Evolutionary conservation across 148 eudicot species (phyloP).

Genomic region (Pouteria glomerata): DNA sequence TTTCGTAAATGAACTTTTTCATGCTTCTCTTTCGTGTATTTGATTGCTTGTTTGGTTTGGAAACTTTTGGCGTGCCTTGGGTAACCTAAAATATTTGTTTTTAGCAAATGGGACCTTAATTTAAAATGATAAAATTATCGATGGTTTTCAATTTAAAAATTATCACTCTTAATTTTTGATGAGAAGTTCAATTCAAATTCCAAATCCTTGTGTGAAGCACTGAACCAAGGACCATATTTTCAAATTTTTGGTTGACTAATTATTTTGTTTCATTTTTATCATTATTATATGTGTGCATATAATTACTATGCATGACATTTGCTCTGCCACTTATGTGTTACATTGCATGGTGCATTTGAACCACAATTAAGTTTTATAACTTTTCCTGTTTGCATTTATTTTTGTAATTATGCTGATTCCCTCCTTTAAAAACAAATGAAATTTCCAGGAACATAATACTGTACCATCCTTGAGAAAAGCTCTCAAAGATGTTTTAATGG

Average conservation of each 20-base stretch:
- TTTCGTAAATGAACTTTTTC: too few species aligned
- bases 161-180: neutral
- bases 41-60: neutral
- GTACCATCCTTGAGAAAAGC: conserved; percentile 91
- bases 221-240: neutral
- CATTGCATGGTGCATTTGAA: neutral
- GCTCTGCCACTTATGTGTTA: neutral
- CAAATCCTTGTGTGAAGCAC: neutral
- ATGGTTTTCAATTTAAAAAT: neutral
- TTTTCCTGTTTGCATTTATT: neutral
- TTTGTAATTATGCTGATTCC: neutral
- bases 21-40: too few species aligned
- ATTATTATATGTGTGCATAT: neutral
- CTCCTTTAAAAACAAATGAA: neutral
- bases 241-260: neutral
- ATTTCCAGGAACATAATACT: conserved; percentile 68
- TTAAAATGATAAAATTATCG: neutral
- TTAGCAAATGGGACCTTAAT: neutral
- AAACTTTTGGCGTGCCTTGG: neutral
- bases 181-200: neutral
- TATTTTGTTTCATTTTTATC: neutral
- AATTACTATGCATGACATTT: neutral
- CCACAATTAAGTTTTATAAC: neutral
- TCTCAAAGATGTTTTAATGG: conserved; percentile 95
- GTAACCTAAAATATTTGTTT: neutral